Conservation (phyloP, 257 asterid species). For the Paulownia fortunei region DNA sequence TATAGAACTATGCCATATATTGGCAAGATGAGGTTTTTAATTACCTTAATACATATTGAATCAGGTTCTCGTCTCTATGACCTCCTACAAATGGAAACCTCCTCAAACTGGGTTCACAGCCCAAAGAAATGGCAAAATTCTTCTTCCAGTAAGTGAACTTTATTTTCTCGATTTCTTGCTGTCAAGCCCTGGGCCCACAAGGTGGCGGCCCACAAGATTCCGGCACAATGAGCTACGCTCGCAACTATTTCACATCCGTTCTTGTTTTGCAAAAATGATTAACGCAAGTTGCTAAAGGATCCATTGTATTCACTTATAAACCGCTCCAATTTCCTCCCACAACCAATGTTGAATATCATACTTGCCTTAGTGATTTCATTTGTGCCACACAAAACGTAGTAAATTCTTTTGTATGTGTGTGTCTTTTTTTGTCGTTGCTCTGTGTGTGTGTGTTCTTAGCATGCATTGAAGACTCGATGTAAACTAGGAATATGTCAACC, state of each 20-base stretch:
- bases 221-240: not conserved
- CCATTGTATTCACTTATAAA: not conserved
- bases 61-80: slow-evolving; percentile 69
- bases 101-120: slow-evolving; percentile 45
- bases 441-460: not conserved
- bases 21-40: not conserved
- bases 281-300: not conserved
- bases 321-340: not conserved
- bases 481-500: not conserved
- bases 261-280: not conserved
- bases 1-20: not conserved
- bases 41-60: not conserved
- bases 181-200: not conserved
- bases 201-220: not conserved
- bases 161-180: not conserved
- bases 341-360: not conserved
- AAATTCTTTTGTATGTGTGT: not conserved
- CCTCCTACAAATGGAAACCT: slow-evolving; percentile 60
- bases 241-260: not conserved
- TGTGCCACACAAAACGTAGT: not conserved
- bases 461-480: not conserved
- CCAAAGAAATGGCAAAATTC: slow-evolving; percentile 34
- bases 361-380: not conserved
- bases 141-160: slow-evolving; percentile 48
- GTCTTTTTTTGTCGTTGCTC: not conserved